phyloP scores from a whole-genome alignment of 2,329 filamentous ascomycete species.

The Polychaeton citri region DNA sequence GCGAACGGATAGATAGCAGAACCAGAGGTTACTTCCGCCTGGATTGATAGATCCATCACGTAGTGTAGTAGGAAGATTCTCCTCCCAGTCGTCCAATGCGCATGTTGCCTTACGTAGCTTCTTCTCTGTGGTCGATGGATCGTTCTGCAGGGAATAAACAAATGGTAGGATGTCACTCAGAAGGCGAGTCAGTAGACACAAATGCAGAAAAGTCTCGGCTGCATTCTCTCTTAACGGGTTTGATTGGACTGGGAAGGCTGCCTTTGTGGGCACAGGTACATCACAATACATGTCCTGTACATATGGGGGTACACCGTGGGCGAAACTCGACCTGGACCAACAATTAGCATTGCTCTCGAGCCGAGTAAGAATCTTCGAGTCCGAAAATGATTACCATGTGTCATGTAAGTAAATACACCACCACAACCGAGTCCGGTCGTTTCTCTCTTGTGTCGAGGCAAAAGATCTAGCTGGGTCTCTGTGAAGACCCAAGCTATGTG shows the following conservation, averaged over 20 bases:
- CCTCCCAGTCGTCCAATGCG: constrained; percentile 22
- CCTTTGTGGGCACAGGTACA: constrained; percentile 38
- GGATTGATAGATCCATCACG: constrained; percentile 13
- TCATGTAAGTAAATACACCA: constrained; percentile 46
- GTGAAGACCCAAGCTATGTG: constrained; percentile 43
- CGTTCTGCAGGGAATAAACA: constrained; percentile 23
- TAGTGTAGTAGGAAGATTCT: constrained; percentile 22
- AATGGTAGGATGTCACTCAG: constrained; percentile 27
- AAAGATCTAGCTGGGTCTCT: constrained; percentile 42
- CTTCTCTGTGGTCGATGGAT: constrained; percentile 15
- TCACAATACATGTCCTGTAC: constrained; percentile 42
- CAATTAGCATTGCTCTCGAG: constrained; percentile 7
- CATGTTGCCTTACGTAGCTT: constrained; percentile 20
- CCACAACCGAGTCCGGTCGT: constrained; percentile 39
- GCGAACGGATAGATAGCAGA: constrained; percentile 27
- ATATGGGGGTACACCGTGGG: constrained; percentile 42
- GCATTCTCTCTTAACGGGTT: constrained; percentile 26
- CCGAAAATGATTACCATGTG: constrained; percentile 28
- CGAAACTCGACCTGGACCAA: constrained; percentile 35
- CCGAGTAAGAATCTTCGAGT: constrained; percentile 2
- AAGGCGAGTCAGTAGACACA: constrained; percentile 36
- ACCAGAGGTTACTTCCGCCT: constrained; percentile 25
- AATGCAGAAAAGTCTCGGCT: constrained; percentile 38
- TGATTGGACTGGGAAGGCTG: constrained; percentile 24
- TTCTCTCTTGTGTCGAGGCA: constrained; percentile 37